Evolutionary conservation across 1,139 yeast genomes (phyloP), one percentile per base, ranked within the genome.

Genomic region (Suhomyces atakaporum): DNA sequence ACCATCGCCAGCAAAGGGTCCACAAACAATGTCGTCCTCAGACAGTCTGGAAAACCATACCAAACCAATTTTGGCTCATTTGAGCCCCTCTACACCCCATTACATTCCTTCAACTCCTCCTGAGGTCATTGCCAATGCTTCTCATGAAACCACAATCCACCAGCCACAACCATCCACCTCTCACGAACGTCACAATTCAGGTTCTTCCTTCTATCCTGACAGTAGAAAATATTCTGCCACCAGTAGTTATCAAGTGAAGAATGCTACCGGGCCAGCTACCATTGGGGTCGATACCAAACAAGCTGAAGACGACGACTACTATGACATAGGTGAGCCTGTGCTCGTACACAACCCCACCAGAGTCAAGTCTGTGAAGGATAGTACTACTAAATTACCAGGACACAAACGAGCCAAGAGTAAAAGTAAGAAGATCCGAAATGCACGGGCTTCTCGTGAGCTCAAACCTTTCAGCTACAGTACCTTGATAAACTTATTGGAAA

Each of bases 401-500:
- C 46, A 37, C 14, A 39, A 25, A 30, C 38, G 47, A 26, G 31
- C 35, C 29, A 50, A 43, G 37, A 39, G 45, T 30, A 50, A 51
- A 31, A 54, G 51, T 12, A 55, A 50, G 33, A 45, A 49, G 27
- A 37, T 42, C 7, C 18, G 36, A 18, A 50, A 50, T 32, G 34
- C 50, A n/a, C 29, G 39, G 7, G 27, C 23, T 3, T 31, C 43
- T 7, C 33, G 51, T 10, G 63, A 56, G 21, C 57, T 74, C 35
- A 65, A 68, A 40, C 81, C 84, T 4, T 79, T 80, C 45, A 75
- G 81, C 7, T 75, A 78, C 46, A 73, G 73, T 31, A 79, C 86
- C 0, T 61, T 81, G 33, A 75, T 81, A 7, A 74, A 75, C 36
- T 60, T 81, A 30, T 59, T 81, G 33, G 81, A 77, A 47, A 79